phyloP scores from a whole-genome alignment of 768 basidiomycete genomes.

The Lactarius evosmus region DNA sequence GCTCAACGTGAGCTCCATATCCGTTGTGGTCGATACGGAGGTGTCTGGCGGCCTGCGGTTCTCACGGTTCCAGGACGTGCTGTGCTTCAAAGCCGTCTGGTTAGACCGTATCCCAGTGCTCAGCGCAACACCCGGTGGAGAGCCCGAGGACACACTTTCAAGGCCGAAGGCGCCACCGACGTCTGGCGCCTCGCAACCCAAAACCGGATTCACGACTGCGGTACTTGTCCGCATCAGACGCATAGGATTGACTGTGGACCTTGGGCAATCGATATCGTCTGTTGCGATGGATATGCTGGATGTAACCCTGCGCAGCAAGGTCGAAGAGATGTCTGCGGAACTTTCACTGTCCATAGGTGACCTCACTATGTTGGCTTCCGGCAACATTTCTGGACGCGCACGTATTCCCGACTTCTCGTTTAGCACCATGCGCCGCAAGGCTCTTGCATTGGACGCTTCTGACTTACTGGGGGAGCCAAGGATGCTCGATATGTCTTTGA shows the following conservation, averaged over 20 bases:
- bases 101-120: slow-evolving; percentile 81
- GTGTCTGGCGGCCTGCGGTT: slow-evolving; percentile 76
- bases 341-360: slow-evolving; percentile 64
- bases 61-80: slow-evolving; percentile 83
- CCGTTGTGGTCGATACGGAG: slow-evolving; percentile 80
- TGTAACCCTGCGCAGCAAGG: slow-evolving; percentile 59
- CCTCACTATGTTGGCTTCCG: slow-evolving; percentile 53
- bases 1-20: slow-evolving; percentile 51
- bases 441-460: slow-evolving; percentile 36
- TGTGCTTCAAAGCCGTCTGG: slow-evolving; percentile 96
- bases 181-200: slow-evolving; percentile 25
- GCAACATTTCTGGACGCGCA: slow-evolving; percentile 68
- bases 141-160: slow-evolving; percentile 25
- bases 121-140: slow-evolving; percentile 41
- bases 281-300: slow-evolving; percentile 63
- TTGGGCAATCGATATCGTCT: slow-evolving; percentile 81
- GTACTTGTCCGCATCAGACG: slow-evolving; percentile 69
- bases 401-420: slow-evolving; percentile 70
- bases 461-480: slow-evolving; percentile 36
- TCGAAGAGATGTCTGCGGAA: slow-evolving; percentile 60
- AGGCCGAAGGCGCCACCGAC: slow-evolving; percentile 15
- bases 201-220: slow-evolving; percentile 54
- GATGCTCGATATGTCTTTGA: slow-evolving; percentile 73
- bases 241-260: slow-evolving; percentile 72
- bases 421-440: slow-evolving; percentile 61